These are phyloP conservation scores for Solanum boliviense DNA, from an alignment of 257 asterid genomes.

Conservation along the genomic window DNA sequence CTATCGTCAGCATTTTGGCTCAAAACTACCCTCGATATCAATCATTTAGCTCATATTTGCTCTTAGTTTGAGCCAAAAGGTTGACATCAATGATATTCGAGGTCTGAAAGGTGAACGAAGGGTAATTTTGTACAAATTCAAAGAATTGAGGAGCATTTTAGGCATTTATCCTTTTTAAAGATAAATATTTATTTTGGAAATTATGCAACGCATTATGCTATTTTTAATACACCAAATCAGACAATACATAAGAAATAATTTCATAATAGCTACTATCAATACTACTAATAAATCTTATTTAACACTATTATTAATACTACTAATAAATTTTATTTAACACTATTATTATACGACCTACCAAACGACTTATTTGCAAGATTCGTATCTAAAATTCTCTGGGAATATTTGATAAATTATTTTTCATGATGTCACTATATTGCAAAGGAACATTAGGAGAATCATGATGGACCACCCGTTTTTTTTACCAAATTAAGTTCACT, in stretches of 20 bases:
- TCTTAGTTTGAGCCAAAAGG: neutral
- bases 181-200: no score
- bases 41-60: neutral
- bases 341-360: no score
- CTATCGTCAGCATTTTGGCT: neutral
- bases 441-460: neutral
- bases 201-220: neutral
- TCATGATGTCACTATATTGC: neutral
- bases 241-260: neutral
- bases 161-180: neutral
- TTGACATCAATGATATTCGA: neutral
- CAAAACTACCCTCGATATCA: neutral
- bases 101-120: neutral
- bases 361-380: no score
- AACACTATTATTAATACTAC: no score
- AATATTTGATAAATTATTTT: neutral
- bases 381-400: neutral
- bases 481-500: neutral
- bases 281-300: no score
- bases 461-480: neutral
- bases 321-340: neutral
- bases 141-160: neutral
- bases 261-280: no score
- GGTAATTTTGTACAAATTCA: no score
- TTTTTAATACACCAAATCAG: neutral